phyloP scores from a whole-genome alignment of 495 filamentous ascomycete genomes.

The Hypoxylon cercidicola region DNA sequence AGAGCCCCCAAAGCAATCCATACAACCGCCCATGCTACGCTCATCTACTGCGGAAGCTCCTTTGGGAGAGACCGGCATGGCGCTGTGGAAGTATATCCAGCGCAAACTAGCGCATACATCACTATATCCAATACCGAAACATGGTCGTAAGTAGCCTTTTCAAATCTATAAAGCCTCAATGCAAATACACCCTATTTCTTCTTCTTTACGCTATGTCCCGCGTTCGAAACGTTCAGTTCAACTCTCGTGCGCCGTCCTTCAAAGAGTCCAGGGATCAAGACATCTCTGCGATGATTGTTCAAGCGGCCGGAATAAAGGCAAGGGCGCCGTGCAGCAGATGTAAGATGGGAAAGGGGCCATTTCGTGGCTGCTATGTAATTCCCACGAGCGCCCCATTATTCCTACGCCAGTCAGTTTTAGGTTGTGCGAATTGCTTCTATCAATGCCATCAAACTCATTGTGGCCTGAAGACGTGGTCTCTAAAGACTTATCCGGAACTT shows the following conservation, averaged over 20 bases:
- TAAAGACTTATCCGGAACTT: slow-evolving; percentile 21
- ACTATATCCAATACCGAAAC: slow-evolving; percentile 8
- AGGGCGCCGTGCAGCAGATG: slow-evolving; percentile 41
- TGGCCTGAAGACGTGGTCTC: slow-evolving; percentile 40
- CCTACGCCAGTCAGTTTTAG: slow-evolving; percentile 19
- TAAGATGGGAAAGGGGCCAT: slow-evolving; percentile 42
- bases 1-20: too few species aligned
- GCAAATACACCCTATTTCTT: neutral
- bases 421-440: slow-evolving; percentile 51
- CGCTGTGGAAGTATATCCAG: slow-evolving; percentile 31
- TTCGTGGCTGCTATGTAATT: slow-evolving; percentile 46
- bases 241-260: slow-evolving; percentile 26
- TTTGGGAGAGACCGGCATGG: slow-evolving; percentile 2
- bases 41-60: neutral
- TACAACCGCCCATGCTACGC: too few species aligned
- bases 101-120: slow-evolving; percentile 8
- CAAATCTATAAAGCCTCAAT: too few species aligned
- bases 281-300: slow-evolving; percentile 46
- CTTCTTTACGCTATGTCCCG: neutral
- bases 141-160: slow-evolving; percentile 19
- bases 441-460: slow-evolving; percentile 45
- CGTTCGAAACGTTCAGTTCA: slow-evolving; percentile 32
- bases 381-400: slow-evolving; percentile 19
- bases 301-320: slow-evolving; percentile 44
- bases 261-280: slow-evolving; percentile 39